Percentiles rank a stretch among this genome's conserved stretches.
Evolutionary conservation across 2,329 filamentous ascomycete species (phyloP).

Genomic region (Rhinocladiella mackenziei): DNA sequence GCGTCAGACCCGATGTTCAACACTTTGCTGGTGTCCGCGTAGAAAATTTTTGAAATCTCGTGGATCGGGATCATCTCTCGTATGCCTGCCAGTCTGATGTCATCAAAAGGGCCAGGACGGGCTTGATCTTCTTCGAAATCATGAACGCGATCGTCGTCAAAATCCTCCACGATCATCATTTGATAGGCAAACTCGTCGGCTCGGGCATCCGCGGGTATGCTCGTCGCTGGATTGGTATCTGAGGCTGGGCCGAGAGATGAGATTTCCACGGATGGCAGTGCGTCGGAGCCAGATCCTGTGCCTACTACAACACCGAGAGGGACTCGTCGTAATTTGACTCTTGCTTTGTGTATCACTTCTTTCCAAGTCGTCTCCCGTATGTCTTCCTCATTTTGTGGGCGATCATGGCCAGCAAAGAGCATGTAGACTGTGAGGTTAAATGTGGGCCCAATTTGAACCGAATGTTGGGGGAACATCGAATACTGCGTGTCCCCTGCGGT

Average conservation of each 20-base stretch:
- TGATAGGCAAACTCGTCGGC: slow-evolving; percentile 72
- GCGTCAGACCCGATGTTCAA: slow-evolving; percentile 72
- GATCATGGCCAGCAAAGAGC: slow-evolving; percentile 78
- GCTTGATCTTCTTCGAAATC: slow-evolving; percentile 58
- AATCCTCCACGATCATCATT: slow-evolving; percentile 75
- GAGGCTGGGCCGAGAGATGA: slow-evolving; percentile 3
- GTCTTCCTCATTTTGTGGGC: slow-evolving; percentile 54
- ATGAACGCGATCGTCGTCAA: slow-evolving; percentile 68
- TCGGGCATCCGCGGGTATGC: slow-evolving; percentile 41
- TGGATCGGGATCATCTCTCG: slow-evolving; percentile 66
- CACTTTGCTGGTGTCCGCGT: slow-evolving; percentile 84
- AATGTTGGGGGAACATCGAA: slow-evolving; percentile 56
- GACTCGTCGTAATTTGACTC: slow-evolving; percentile 71
- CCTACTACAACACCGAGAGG: slow-evolving; percentile 52
- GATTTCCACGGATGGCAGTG: slow-evolving; percentile 34
- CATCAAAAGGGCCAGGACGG: slow-evolving; percentile 57
- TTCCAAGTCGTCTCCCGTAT: slow-evolving; percentile 78
- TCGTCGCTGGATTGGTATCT: slow-evolving; percentile 13
- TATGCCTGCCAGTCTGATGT: slow-evolving; percentile 59
- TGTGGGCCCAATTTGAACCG: slow-evolving; percentile 78
- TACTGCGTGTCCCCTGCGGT: slow-evolving; percentile 84
- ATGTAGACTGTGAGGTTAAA: slow-evolving; percentile 91
- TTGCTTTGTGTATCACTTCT: slow-evolving; percentile 90
- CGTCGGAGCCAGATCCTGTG: slow-evolving; percentile 31
- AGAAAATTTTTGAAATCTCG: slow-evolving; percentile 85